Conservation (phyloP, 257 asterid genomes). For the Osmanthus fragrans region DNA sequence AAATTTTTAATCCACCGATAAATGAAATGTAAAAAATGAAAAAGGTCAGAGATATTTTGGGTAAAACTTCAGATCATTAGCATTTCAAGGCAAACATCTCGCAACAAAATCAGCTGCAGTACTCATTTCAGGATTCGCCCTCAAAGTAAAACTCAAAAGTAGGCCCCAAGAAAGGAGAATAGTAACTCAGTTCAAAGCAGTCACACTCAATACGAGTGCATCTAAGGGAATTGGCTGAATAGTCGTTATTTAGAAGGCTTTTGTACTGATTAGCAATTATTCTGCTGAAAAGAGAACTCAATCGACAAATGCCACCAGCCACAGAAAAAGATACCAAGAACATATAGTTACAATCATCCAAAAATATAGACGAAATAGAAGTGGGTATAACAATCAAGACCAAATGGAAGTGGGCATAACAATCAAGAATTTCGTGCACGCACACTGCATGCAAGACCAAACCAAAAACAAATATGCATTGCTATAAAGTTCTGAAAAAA, state of each 20-base stretch:
- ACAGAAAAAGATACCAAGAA: neutral
- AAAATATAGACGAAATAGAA: neutral
- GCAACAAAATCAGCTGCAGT: neutral
- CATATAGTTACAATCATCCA: neutral
- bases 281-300: neutral
- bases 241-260: neutral
- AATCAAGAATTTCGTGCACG: neutral
- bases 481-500: too few species aligned
- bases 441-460: neutral
- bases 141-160: neutral
- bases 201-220: neutral
- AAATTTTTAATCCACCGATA: slow-evolving; percentile 14
- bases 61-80: slow-evolving; percentile 15
- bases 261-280: neutral
- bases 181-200: slow-evolving; percentile 1
- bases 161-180: neutral
- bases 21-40: neutral
- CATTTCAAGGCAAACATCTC: slow-evolving; percentile 18
- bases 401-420: neutral
- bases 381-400: neutral
- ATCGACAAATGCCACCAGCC: neutral
- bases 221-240: neutral
- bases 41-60: neutral
- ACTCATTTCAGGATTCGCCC: slow-evolving; percentile 6
- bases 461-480: neutral